These are phyloP conservation scores for Colletotrichum sansevieriae DNA, from an alignment of 2,329 filamentous ascomycete genomes.

Conservation along the genomic window DNA sequence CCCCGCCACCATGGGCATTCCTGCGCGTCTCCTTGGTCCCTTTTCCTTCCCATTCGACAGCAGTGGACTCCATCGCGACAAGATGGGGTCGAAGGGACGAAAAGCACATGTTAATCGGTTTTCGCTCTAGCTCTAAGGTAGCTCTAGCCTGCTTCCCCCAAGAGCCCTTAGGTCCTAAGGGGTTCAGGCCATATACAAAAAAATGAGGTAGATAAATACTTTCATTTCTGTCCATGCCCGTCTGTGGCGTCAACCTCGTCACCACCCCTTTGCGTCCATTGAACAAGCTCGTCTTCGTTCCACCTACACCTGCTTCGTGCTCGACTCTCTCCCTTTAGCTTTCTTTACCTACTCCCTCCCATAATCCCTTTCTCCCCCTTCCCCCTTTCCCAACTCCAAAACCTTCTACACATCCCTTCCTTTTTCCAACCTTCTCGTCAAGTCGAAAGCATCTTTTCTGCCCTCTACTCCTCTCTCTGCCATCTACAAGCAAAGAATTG, in stretches of 20 bases:
- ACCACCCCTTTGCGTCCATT: constrained; percentile 23
- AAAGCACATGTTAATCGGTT: constrained; percentile 29
- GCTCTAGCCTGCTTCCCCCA: not conserved
- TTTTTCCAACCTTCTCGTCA: constrained; percentile 18
- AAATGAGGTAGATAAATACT: constrained; percentile 37
- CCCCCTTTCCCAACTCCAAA: constrained; percentile 14
- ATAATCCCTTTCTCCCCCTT: constrained; percentile 8
- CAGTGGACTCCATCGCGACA: not conserved
- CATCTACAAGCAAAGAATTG: not conserved
- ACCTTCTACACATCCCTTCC: constrained; percentile 26
- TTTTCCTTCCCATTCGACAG: constrained; percentile 29
- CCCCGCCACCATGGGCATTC: constrained; percentile 37
- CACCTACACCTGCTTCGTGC: constrained; percentile 15
- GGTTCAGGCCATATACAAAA: constrained; percentile 26
- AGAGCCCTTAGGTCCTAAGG: constrained; percentile 29
- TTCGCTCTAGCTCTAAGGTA: constrained; percentile 5
- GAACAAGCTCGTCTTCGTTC: constrained; percentile 29
- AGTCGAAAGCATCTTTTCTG: constrained; percentile 7
- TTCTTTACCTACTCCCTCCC: constrained; percentile 34
- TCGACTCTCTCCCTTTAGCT: constrained; percentile 29
- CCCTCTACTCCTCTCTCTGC: constrained; percentile 5
- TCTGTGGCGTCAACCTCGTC: constrained; percentile 40
- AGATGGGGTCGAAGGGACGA: constrained; percentile 3
- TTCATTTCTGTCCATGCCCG: constrained; percentile 38
- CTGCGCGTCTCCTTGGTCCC: constrained; percentile 31